phyloP scores from a whole-genome alignment of 2,329 filamentous ascomycete species.

The Fusarium domesticum region DNA sequence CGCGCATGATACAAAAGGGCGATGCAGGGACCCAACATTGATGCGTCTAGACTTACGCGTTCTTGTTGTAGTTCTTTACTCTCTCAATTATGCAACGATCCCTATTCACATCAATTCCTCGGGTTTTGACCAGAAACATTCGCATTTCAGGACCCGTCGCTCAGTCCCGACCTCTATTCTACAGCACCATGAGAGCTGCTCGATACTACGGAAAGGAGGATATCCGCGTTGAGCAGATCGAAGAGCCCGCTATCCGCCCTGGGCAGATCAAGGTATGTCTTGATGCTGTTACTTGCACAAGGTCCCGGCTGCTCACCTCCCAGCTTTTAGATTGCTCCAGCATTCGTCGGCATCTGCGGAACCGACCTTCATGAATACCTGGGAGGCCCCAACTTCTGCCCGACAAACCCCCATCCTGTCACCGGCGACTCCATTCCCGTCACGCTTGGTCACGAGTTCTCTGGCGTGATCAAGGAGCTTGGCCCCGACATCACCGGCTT shows the following conservation, averaged over 20 bases:
- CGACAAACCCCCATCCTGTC: constrained; percentile 55
- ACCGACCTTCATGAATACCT: constrained; percentile 34
- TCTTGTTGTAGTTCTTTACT: not conserved
- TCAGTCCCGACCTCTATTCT: constrained; percentile 2
- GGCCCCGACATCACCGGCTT: constrained; percentile 48
- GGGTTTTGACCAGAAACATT: constrained; percentile 1
- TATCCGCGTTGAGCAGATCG: constrained; percentile 52
- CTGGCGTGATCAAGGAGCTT: constrained; percentile 57
- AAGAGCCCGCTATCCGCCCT: constrained; percentile 43
- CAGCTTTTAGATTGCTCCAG: constrained; percentile 24
- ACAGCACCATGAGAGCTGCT: constrained; percentile 47
- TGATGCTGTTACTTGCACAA: not conserved
- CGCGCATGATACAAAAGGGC: constrained; percentile 12
- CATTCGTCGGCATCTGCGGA: constrained; percentile 51
- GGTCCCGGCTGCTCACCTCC: not conserved
- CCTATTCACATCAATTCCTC: not conserved
- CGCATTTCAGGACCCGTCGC: too few relatives aligned
- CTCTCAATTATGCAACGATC: constrained; percentile 5
- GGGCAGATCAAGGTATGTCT: constrained; percentile 44
- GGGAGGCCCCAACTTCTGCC: constrained; percentile 35
- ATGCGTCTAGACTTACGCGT: not conserved
- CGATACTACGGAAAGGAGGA: constrained; percentile 55
- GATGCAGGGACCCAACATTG: not conserved
- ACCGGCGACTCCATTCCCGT: constrained; percentile 57
- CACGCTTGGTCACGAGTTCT: constrained; percentile 64